A percentile compares a stretch with the other conserved stretches of the same genome.
These are phyloP conservation scores for Hypoxylon sp. DNA, from an alignment of 2,329 filamentous ascomycete species.

Conservation along the genomic window DNA sequence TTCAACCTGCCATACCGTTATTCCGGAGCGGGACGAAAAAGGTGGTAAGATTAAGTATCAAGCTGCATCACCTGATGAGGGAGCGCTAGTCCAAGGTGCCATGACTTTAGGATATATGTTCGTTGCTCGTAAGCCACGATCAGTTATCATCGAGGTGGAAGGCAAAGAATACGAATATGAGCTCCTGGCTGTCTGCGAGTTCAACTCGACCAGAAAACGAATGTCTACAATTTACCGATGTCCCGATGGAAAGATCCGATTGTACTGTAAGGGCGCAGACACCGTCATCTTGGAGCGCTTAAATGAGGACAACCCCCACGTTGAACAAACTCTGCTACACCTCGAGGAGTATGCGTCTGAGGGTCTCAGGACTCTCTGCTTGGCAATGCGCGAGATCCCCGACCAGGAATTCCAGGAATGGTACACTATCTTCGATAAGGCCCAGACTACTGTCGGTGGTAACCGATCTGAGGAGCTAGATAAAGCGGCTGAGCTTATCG, in stretches of 20 bases:
- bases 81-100: conserved; percentile 94
- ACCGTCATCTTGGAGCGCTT: conserved; percentile 96
- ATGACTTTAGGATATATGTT: conserved; percentile 89
- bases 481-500: conserved; percentile 96
- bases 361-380: conserved; percentile 91
- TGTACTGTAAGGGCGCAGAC: conserved; percentile 97
- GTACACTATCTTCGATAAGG: conserved; percentile 87
- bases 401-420: conserved; percentile 92
- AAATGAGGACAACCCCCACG: conserved; percentile 83
- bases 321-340: conserved; percentile 91
- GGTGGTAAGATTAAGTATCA: conserved; percentile 95
- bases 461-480: conserved; percentile 95
- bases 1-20: conserved; percentile 95
- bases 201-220: conserved; percentile 96
- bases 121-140: conserved; percentile 86
- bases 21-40: conserved; percentile 87
- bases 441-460: conserved; percentile 89
- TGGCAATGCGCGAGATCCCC: conserved; percentile 92
- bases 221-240: conserved; percentile 99
- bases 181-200: conserved; percentile 95
- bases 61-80: conserved; percentile 96
- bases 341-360: conserved; percentile 99
- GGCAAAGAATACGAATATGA: conserved; percentile 86
- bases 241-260: conserved; percentile 92
- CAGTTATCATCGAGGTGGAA: conserved; percentile 84